A percentile compares a stretch with the other conserved stretches of the same genome.
These are phyloP conservation scores for Wickerhamiella occidentalis DNA, from an alignment of 805 yeast species.

Conservation along the genomic window DNA sequence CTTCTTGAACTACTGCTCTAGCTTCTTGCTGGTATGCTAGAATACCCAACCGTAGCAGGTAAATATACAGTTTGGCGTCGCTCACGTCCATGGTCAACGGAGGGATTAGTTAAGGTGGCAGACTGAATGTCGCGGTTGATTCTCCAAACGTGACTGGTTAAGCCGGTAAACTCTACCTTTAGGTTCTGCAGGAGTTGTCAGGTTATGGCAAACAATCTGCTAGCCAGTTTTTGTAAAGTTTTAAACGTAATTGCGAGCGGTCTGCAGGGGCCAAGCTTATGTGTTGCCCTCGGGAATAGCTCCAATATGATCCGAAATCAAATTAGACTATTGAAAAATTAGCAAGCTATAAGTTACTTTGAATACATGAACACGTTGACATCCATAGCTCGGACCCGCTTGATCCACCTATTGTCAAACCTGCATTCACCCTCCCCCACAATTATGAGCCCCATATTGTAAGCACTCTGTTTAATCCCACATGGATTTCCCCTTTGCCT, in stretches of 20 bases:
- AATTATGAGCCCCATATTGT: background rate
- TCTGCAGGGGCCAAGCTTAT: background rate
- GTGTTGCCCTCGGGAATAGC: no score
- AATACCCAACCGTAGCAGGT: constrained; percentile 42
- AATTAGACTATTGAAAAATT: no score
- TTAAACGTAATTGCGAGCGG: background rate
- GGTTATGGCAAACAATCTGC: no score
- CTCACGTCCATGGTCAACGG: constrained; percentile 13
- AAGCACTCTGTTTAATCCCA: background rate
- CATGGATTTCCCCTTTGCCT: constrained; percentile 52
- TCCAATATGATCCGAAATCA: no score
- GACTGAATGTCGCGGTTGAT: background rate
- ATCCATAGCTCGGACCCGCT: no score
- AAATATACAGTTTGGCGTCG: constrained; percentile 34
- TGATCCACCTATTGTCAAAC: no score
- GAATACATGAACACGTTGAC: no score
- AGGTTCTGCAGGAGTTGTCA: background rate
- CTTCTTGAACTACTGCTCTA: constrained; percentile 26
- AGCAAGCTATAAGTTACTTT: no score
- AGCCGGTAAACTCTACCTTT: background rate
- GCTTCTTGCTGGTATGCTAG: constrained; percentile 55
- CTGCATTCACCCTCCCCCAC: background rate
- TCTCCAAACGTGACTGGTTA: background rate
- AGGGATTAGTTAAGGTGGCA: constrained; percentile 8
- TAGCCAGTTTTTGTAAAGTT: background rate